Percentiles rank a stretch among this genome's conserved stretches.
Evolutionary conservation across 768 basidiomycete species (phyloP).

Genomic region (Erythrobasidium yunnanense): DNA sequence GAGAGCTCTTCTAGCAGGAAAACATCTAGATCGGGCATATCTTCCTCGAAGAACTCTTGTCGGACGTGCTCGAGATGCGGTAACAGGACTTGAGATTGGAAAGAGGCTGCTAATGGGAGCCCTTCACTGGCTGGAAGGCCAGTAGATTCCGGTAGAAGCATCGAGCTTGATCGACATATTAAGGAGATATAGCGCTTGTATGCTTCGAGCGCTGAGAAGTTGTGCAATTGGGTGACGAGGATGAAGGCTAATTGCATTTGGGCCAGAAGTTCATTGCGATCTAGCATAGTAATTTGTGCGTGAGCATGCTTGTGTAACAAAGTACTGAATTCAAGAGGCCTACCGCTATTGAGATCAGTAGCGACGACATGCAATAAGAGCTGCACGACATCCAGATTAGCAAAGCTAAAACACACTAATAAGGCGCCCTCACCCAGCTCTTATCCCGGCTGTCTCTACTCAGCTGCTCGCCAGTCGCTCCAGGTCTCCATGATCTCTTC

Average conservation of each 20-base stretch:
- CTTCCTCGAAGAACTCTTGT: conserved; percentile 28
- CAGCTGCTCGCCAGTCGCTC: conserved; percentile 42
- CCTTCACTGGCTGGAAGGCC: background rate
- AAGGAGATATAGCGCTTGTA: conserved; percentile 43
- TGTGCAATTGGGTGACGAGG: conserved; percentile 42
- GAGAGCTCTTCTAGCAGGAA: conserved; percentile 31
- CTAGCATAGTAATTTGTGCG: too few species aligned
- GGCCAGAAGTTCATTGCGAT: conserved; percentile 38
- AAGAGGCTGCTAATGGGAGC: conserved; percentile 29
- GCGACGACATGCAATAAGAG: conserved; percentile 38
- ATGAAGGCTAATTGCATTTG: conserved; percentile 44
- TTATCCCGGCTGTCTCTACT: conserved; percentile 43
- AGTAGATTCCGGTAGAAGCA: conserved; percentile 29
- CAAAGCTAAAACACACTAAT: background rate
- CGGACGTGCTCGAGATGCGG: conserved; percentile 19
- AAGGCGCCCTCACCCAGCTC: conserved; percentile 38
- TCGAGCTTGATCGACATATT: conserved; percentile 37
- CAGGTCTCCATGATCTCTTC: conserved; percentile 42
- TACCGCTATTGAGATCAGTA: conserved; percentile 37
- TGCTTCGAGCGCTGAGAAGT: conserved; percentile 41
- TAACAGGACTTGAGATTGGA: conserved; percentile 29
- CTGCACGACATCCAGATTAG: background rate
- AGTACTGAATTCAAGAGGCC: conserved; percentile 25
- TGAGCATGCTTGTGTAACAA: too few species aligned
- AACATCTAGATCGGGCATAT: conserved; percentile 33